phyloP scores from a whole-genome alignment of 805 yeast species.

The Hanseniaspora clermontiae region DNA sequence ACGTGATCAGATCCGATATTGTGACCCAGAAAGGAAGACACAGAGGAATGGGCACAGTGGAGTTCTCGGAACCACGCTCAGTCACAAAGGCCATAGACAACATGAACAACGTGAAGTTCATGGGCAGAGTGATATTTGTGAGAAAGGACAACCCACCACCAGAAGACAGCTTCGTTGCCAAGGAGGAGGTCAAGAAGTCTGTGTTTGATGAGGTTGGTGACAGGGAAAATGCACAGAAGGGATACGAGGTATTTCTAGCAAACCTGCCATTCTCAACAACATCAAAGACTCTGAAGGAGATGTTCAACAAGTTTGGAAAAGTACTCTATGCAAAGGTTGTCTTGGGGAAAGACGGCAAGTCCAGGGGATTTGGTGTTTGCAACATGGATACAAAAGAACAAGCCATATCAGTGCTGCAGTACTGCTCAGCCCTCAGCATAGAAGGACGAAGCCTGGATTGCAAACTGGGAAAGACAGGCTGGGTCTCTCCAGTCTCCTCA shows the following conservation, averaged over 20 bases:
- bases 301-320: slow-evolving; percentile 64
- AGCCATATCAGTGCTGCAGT: slow-evolving; percentile 58
- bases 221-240: slow-evolving; percentile 15
- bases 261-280: slow-evolving; percentile 70
- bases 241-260: slow-evolving; percentile 55
- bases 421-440: slow-evolving; percentile 53
- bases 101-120: slow-evolving; percentile 50
- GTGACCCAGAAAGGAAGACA: slow-evolving; percentile 67
- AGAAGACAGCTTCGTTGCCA: slow-evolving; percentile 18
- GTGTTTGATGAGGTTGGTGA: slow-evolving; percentile 11
- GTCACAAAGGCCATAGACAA: slow-evolving; percentile 60
- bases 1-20: slow-evolving; percentile 69
- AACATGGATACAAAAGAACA: slow-evolving; percentile 52
- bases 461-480: slow-evolving; percentile 48
- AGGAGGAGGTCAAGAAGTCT: slow-evolving; percentile 14
- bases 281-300: slow-evolving; percentile 78
- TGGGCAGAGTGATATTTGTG: slow-evolving; percentile 73
- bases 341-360: slow-evolving; percentile 53
- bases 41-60: slow-evolving; percentile 87
- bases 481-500: slow-evolving; percentile 1
- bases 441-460: slow-evolving; percentile 73
- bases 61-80: slow-evolving; percentile 50
- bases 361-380: slow-evolving; percentile 80
- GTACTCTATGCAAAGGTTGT: slow-evolving; percentile 76
- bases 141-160: slow-evolving; percentile 89